Evolutionary conservation across 192 early-diverging fungal species (phyloP).

Genomic region (Backusella mclennaniae): DNA sequence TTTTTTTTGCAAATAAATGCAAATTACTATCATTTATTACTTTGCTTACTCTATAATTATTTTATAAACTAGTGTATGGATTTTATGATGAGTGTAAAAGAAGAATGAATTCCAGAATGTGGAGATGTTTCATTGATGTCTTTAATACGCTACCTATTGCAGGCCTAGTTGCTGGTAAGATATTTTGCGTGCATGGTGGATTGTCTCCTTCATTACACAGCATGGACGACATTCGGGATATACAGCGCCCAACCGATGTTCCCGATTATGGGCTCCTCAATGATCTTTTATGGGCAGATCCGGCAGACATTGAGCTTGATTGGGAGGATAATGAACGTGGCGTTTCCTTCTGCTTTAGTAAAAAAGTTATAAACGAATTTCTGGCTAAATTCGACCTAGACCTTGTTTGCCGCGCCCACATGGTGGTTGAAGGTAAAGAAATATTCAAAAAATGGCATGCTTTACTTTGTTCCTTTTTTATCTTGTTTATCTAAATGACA

Average conservation of each 20-base stretch:
- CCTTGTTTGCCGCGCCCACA: slow-evolving; percentile 95
- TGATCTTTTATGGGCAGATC: slow-evolving; percentile 93
- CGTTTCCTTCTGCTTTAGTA: slow-evolving; percentile 94
- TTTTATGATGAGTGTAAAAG: slow-evolving; percentile 99
- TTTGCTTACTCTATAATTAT: neutral
- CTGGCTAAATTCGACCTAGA: slow-evolving; percentile 86
- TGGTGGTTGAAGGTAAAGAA: slow-evolving; percentile 75
- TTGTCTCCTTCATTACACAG: slow-evolving; percentile 75
- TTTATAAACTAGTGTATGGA: slow-evolving; percentile 73
- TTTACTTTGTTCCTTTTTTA: neutral
- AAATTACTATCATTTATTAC: neutral
- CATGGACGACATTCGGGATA: slow-evolving; percentile 84
- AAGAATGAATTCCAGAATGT: slow-evolving; percentile 81
- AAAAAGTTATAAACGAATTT: slow-evolving; percentile 80
- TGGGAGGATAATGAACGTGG: slow-evolving; percentile 96
- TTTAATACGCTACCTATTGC: slow-evolving; percentile 96
- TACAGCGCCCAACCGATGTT: slow-evolving; percentile 84
- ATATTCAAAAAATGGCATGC: neutral
- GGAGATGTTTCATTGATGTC: slow-evolving; percentile 89
- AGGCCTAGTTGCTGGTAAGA: slow-evolving; percentile 88
- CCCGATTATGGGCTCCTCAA: slow-evolving; percentile 93
- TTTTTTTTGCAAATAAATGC: neutral
- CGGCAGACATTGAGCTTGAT: slow-evolving; percentile 73
- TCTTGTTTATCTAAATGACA: neutral
- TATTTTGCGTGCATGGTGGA: slow-evolving; percentile 96